Conservation (phyloP, 148 eudicot species). For the Rhododendron henanense region DNA sequence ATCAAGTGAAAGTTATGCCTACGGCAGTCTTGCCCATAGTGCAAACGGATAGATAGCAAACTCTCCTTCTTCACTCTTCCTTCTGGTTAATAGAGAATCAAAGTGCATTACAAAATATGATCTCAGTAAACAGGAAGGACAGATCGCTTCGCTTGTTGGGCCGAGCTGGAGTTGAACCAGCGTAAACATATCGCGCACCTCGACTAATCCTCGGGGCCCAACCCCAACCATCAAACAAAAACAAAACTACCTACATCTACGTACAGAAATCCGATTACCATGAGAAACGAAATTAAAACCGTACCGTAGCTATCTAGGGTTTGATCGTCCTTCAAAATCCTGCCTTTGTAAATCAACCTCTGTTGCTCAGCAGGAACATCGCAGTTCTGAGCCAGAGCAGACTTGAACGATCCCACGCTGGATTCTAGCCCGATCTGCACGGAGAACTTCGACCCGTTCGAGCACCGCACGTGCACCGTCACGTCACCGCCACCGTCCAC, state of each 20-base stretch:
- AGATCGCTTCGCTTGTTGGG: too few relatives aligned
- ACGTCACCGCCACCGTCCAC: constrained; percentile 16
- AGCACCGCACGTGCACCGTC: constrained; percentile 31
- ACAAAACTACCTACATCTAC: not conserved
- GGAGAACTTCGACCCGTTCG: constrained; percentile 40
- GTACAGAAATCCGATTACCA: not conserved
- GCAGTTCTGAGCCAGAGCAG: constrained; percentile 25
- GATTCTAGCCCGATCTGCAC: constrained; percentile 29
- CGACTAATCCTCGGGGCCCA: too few relatives aligned
- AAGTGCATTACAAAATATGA: too few relatives aligned
- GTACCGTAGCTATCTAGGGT: constrained; percentile 46
- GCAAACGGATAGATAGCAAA: too few relatives aligned
- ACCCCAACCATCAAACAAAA: not conserved
- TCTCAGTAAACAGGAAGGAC: too few relatives aligned
- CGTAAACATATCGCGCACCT: too few relatives aligned
- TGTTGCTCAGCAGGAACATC: constrained; percentile 40
- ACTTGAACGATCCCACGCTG: constrained; percentile 36
- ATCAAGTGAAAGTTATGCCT: too few relatives aligned
- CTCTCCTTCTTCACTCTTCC: too few relatives aligned
- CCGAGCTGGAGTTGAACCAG: too few relatives aligned
- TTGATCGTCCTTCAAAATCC: constrained; percentile 50
- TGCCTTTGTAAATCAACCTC: constrained; percentile 47
- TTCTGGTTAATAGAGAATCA: too few relatives aligned
- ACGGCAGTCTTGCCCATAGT: too few relatives aligned
- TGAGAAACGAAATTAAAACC: not conserved